These are phyloP conservation scores for Paramecium bursaria DNA, from an alignment of 73 alveolate species.

Conservation along the genomic window DNA sequence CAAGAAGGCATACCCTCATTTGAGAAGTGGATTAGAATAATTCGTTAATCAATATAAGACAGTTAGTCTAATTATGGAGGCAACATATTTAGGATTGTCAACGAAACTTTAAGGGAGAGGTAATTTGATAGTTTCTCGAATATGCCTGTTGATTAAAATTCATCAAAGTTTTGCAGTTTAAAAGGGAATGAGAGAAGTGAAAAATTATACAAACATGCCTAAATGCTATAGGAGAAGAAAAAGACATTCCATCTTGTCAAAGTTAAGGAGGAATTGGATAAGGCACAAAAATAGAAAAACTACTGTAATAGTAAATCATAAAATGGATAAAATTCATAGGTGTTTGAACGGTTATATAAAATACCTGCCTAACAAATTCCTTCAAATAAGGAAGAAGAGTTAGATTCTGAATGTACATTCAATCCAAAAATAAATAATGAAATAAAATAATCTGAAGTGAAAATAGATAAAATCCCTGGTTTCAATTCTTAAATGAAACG, in stretches of 20 bases:
- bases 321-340: background rate
- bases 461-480: conserved; percentile 54
- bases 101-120: background rate
- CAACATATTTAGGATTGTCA: background rate
- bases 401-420: conserved; percentile 47
- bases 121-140: conserved; percentile 28
- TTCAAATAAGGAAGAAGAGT: background rate
- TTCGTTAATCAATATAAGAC: background rate
- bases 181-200: conserved; percentile 34
- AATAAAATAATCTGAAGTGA: conserved; percentile 10
- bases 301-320: background rate
- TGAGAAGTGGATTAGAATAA: background rate
- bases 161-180: too few relatives aligned
- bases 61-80: too few relatives aligned
- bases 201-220: conserved; percentile 8
- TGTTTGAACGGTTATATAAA: conserved; percentile 5
- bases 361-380: background rate
- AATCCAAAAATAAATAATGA: conserved; percentile 20
- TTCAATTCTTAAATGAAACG: conserved; percentile 40
- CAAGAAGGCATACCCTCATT: conserved; percentile 1
- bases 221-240: conserved; percentile 2
- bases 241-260: background rate
- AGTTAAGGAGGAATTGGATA: background rate
- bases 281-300: background rate
- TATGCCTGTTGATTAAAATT: background rate